A percentile compares a stretch with the other conserved stretches of the same genome.
Evolutionary conservation across 2,329 filamentous ascomycete genomes (phyloP).

Genomic region (Aureobasidium subglaciale): DNA sequence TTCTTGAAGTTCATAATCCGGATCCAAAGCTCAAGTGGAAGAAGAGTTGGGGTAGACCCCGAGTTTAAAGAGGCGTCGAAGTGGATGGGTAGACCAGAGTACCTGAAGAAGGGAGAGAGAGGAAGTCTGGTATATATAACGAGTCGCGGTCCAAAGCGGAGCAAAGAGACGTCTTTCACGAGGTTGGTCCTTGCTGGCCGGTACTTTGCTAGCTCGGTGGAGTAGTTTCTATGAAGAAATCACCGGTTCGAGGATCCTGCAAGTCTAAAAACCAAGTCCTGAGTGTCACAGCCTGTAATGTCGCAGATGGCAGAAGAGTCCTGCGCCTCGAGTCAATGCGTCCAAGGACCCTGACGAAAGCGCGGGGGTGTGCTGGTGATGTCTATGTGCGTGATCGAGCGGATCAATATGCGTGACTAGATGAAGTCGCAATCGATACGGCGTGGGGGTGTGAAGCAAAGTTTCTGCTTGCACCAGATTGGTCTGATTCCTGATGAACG

Average conservation of each 20-base stretch:
- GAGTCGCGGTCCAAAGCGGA: not conserved
- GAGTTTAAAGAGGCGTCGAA: not conserved
- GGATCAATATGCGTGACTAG: constrained; percentile 13
- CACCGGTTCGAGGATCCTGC: constrained; percentile 1
- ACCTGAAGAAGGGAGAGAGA: not conserved
- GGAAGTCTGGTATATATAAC: not conserved
- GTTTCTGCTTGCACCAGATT: not conserved
- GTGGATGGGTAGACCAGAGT: not conserved
- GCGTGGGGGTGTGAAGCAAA: constrained; percentile 11
- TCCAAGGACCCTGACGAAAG: not conserved
- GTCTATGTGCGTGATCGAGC: constrained; percentile 9
- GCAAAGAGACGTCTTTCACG: not conserved
- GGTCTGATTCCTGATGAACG: not conserved
- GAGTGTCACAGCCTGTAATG: constrained; percentile 7
- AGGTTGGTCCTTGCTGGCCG: not conserved
- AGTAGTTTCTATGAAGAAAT: not conserved
- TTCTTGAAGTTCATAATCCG: constrained; percentile 16
- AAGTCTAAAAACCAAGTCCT: not conserved
- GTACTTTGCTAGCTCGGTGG: constrained; percentile 5
- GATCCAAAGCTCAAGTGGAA: not conserved
- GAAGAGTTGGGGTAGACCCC: not conserved
- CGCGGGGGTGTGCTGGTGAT: not conserved
- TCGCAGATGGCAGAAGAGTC: not conserved
- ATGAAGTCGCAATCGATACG: not conserved
- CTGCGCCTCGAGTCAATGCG: not conserved